Conservation (phyloP, 2,329 filamentous ascomycete species). For the Ophiostoma populinum region DNA sequence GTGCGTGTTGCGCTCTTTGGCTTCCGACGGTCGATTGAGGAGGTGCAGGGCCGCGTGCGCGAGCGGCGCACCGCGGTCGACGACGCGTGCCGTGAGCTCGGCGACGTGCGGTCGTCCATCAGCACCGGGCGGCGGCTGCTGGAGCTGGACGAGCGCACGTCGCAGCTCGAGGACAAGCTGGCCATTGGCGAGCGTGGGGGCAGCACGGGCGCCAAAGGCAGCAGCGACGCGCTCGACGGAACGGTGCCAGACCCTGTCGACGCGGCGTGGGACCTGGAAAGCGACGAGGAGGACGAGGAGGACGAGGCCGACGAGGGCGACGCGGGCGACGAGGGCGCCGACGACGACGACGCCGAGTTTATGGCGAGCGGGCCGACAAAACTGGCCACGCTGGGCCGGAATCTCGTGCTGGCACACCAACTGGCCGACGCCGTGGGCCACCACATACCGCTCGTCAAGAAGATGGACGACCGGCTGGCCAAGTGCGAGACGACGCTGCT, state of each 20-base stretch:
- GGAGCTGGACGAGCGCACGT: conserved; percentile 46
- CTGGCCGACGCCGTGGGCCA: conserved; percentile 28
- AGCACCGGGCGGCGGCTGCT: conserved; percentile 44
- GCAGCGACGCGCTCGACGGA: neutral
- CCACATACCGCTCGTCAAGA: conserved; percentile 31
- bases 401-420: conserved; percentile 25
- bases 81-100: conserved; percentile 47
- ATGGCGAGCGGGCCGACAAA: conserved; percentile 30
- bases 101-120: conserved; percentile 43
- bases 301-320: conserved; percentile 18
- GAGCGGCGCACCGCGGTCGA: conserved; percentile 46
- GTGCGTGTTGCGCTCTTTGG: conserved; percentile 74
- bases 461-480: conserved; percentile 32
- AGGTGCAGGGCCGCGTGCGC: conserved; percentile 48
- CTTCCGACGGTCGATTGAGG: conserved; percentile 67
- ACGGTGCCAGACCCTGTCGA: conserved; percentile 7
- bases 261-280: conserved; percentile 17
- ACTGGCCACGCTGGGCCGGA: conserved; percentile 26
- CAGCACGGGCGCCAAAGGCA: too few species aligned
- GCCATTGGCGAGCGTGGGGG: conserved; percentile 37
- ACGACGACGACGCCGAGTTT: conserved; percentile 17
- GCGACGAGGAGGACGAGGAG: conserved; percentile 17
- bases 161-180: conserved; percentile 44
- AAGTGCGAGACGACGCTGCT: conserved; percentile 39
- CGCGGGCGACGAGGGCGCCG: conserved; percentile 17